Evolutionary conservation across 495 filamentous ascomycete genomes (phyloP), one percentile per base, ranked within the genome.

Genomic region (Penicillium alfredii): DNA sequence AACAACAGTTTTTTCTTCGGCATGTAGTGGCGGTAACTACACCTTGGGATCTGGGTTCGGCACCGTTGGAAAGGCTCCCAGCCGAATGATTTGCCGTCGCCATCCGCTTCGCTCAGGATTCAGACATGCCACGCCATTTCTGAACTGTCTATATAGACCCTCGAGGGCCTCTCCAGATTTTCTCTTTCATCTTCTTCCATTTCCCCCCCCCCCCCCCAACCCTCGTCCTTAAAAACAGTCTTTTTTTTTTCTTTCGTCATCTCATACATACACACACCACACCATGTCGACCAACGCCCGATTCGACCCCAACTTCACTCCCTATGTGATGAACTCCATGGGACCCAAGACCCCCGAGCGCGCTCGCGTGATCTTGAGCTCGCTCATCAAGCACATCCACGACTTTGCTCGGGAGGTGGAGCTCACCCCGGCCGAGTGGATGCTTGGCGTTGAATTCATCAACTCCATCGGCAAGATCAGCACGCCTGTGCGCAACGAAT

Each of bases 401-500:
- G 82, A 88, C 61, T 90, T 90, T 50, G 75, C 84, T 30, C 81
- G 84, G 39, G 85, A 90, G 63, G 78, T 84, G 45, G 81, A 88
- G 60, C 75, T 90, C 34, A 85, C 81, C 18, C 69, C 78, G 10
- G 82, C 82, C 46, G 85, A 90, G 67, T 90, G 82, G 82, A 78
- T 87, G 77, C 58, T 73, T 12, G 85, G 81, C 48, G 80, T 88
- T 31, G 66, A 81, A 51, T 85, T 80, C 43, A 58, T 68, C 53
- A 66, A 64, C 51, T 62, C 61, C 35, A 66, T 73, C 20, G 72
- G 71, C 35, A 56, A 77, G 58, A 74, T 76, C 53, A 70, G 63
- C 50, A 69, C 70, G 25, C 65, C 64, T 33, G 76, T 74, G 41
- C 70, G 81, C 38, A 84, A 86, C 63, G 86, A 93, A 66, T 69